Evolutionary conservation across 495 filamentous ascomycete genomes (phyloP), one percentile per base, ranked within the genome.

Genomic region (Hyaloscypha finlandica): DNA sequence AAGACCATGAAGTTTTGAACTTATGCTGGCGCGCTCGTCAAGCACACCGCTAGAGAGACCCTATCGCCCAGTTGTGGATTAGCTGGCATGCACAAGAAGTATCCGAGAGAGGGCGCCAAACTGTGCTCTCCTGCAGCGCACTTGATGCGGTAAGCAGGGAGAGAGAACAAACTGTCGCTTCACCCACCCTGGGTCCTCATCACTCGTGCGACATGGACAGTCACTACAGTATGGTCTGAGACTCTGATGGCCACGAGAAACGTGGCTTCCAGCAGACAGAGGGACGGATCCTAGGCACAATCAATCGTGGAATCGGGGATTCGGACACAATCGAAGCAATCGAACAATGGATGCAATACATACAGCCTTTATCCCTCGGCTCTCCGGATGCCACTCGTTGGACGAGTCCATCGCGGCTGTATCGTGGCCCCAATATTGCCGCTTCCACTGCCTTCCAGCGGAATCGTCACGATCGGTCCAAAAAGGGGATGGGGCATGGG

Each of bases 41-140:
- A 31, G 61, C 61, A 64, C 61, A 42, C 61, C 52, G 51, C 48
- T 54, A 30, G 31, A 11, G 29, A 60, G 58, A 37, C 37, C 35
- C 39, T 32, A 52, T 53, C 22, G 45, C 42, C 30, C 35, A 3
- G 19, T 33, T 16, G 29, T n/a, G 56, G 30, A 59, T 59, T 59
- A 37, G 56, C 31, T 19, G 42, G 42, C 16, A 48, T 48, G 42
- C 42, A 48, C 42, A 2, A 48, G 42, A 48, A 19, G 42, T 14
- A 14, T 48, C 16, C 42, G 42, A 48, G 42, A 48, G 16, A 48
- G 42, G 12, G 35, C 35, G 35, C 42, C 42, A 14, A 37, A 22
- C 19, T 63, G 29, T 32, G 16, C 6, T 61, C 14, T 22, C 59
- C 33, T 61, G 59, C 59, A 61, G 32, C 11, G 25, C 37, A 48